Evolutionary conservation across 352 stramenopile species (phyloP).

Genomic region (Phytophthora ramorum): DNA sequence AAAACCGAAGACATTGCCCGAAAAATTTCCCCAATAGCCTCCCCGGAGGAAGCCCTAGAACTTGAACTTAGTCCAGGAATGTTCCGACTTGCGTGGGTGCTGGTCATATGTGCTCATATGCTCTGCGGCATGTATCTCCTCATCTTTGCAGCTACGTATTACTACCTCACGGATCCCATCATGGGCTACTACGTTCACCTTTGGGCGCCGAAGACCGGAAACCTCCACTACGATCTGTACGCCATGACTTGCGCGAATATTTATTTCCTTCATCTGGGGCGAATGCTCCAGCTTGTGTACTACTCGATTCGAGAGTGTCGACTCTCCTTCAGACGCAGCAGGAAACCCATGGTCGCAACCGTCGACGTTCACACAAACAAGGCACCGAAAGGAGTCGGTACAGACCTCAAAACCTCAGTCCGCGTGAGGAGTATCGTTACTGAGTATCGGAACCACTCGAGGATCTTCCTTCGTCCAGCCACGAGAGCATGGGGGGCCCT

Average conservation of each 20-base stretch:
- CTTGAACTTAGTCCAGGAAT: neutral
- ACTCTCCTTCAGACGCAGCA: conserved; percentile 3
- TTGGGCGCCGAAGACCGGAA: conserved; percentile 3
- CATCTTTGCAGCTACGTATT: conserved; percentile 9
- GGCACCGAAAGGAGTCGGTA: neutral
- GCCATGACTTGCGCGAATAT: conserved; percentile 6
- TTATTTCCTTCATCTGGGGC: conserved; percentile 2
- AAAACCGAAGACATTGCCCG: neutral
- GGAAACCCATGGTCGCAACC: neutral
- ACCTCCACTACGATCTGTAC: conserved; percentile 4
- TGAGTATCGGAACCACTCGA: neutral
- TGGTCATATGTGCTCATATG: conserved; percentile 1
- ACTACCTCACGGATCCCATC: conserved; percentile 10
- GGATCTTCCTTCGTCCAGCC: neutral
- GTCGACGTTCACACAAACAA: neutral
- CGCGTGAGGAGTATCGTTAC: neutral
- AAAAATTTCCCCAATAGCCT: neutral
- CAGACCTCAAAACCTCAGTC: neutral
- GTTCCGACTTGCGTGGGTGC: conserved; percentile 5
- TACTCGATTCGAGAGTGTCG: conserved; percentile 8
- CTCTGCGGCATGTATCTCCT: conserved; percentile 7
- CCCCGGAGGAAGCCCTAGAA: neutral
- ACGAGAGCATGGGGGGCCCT: neutral
- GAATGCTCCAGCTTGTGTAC: conserved; percentile 7
- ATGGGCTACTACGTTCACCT: conserved; percentile 17